A percentile compares a stretch with the other conserved stretches of the same genome.
These are phyloP conservation scores for Eragrostis tef DNA, from an alignment of 202 grass and related monocot genomes.

Conservation along the genomic window DNA sequence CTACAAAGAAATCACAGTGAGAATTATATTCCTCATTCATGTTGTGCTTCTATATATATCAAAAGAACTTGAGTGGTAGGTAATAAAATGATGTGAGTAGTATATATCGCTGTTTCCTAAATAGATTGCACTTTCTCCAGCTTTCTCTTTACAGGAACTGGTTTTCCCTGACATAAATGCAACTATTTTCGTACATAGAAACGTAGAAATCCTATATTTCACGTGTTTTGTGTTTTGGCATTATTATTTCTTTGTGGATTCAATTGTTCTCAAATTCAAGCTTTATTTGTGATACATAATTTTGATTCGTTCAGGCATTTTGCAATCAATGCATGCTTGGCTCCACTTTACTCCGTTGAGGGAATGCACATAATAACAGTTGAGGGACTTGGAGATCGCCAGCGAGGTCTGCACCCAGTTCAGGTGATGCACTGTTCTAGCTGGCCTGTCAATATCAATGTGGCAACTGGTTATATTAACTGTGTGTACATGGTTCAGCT, in stretches of 20 bases:
- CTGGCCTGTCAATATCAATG: conserved; percentile 29
- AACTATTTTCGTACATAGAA: not conserved
- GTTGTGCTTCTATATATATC: conserved; percentile 16
- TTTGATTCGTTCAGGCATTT: conserved; percentile 73
- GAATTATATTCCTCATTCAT: conserved; percentile 51
- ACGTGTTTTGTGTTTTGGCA: not conserved
- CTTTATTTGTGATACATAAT: conserved; percentile 24
- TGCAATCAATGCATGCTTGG: conserved; percentile 93
- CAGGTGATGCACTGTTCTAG: conserved; percentile 63
- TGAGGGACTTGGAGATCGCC: conserved; percentile 86
- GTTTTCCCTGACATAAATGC: not conserved
- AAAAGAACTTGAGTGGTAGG: not conserved
- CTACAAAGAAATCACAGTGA: conserved; percentile 75
- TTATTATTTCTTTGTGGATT: not conserved
- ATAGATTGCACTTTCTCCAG: not conserved
- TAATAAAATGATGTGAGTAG: conserved; percentile 9
- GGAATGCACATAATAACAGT: conserved; percentile 99
- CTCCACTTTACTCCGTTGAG: conserved; percentile 93
- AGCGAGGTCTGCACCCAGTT: conserved; percentile 80
- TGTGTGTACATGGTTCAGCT: conserved; percentile 30
- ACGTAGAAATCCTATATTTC: conserved; percentile 28
- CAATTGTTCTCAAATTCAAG: conserved; percentile 30
- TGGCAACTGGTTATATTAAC: conserved; percentile 33
- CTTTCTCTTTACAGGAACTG: not conserved
- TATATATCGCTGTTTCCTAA: not conserved